Conservation (phyloP, 176 grass and related monocot species). For the Saccharum officinarum region DNA sequence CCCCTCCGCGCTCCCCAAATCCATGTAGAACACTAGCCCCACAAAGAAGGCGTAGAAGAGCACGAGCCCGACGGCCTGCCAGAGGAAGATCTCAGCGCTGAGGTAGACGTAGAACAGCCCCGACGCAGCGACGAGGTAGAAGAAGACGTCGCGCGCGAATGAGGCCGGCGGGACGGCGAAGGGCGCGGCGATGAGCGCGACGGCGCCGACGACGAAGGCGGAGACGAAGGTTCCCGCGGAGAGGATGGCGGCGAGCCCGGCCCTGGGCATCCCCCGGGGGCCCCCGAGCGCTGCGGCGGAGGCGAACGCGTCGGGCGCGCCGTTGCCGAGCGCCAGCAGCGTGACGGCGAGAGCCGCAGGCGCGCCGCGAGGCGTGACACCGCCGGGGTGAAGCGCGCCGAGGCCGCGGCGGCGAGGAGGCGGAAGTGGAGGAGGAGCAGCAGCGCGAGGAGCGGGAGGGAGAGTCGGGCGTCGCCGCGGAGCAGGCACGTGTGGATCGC, state of each 20-base stretch:
- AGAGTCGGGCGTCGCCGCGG: constrained; percentile 30
- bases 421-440: constrained; percentile 72
- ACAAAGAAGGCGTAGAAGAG: constrained; percentile 90
- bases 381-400: constrained; percentile 61
- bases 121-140: constrained; percentile 72
- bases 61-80: constrained; percentile 78
- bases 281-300: constrained; percentile 65
- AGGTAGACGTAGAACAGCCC: constrained; percentile 83
- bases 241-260: constrained; percentile 67
- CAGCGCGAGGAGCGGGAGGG: constrained; percentile 56
- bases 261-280: constrained; percentile 32
- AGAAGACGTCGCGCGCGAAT: constrained; percentile 80
- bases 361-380: constrained; percentile 59
- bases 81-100: constrained; percentile 89
- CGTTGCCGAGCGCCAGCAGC: constrained; percentile 92
- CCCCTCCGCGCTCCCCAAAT: constrained; percentile 43
- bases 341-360: constrained; percentile 83
- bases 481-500: constrained; percentile 70
- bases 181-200: constrained; percentile 63
- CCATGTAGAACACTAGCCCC: constrained; percentile 86
- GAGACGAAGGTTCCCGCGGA: constrained; percentile 89
- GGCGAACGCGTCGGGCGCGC: constrained; percentile 80
- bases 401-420: constrained; percentile 60
- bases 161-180: constrained; percentile 66
- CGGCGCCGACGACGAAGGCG: constrained; percentile 76